Conservation (phyloP, 805 yeast species). For the Wickerhamomyces tratensis region DNA sequence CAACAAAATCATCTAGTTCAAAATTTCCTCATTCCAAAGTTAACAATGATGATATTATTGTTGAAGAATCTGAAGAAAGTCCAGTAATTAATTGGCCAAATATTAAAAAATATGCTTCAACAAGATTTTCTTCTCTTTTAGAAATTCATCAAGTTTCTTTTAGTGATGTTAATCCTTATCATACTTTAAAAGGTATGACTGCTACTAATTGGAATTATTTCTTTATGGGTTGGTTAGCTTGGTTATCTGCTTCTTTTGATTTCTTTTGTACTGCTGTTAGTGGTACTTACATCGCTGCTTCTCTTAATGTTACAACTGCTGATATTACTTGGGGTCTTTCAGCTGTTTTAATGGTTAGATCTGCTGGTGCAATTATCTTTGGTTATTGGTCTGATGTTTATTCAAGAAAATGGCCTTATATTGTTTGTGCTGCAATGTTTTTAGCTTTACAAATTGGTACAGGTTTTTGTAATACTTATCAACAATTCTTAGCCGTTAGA, state of each 20-base stretch:
- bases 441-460: conserved; percentile 51
- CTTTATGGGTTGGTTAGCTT: conserved; percentile 47
- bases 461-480: conserved; percentile 47
- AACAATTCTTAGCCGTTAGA: conserved; percentile 52
- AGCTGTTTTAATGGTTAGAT: conserved; percentile 60
- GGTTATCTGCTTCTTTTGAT: conserved; percentile 71
- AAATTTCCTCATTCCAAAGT: no score
- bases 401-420: conserved; percentile 64
- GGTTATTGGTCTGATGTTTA: conserved; percentile 54
- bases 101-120: conserved; percentile 10
- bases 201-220: conserved; percentile 45
- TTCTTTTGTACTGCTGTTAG: conserved; percentile 56
- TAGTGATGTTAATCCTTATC: conserved; percentile 31
- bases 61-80: background rate
- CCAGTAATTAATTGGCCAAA: conserved; percentile 6
- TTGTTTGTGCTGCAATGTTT: conserved; percentile 40
- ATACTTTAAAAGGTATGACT: conserved; percentile 27
- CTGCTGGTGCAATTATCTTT: conserved; percentile 63
- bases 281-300: conserved; percentile 40
- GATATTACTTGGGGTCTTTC: conserved; percentile 69
- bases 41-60: no score
- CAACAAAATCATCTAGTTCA: no score
- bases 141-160: conserved; percentile 13
- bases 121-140: conserved; percentile 18
- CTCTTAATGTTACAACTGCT: conserved; percentile 33